phyloP scores from a whole-genome alignment of 768 basidiomycete genomes.

The Polyporus arcularius region DNA sequence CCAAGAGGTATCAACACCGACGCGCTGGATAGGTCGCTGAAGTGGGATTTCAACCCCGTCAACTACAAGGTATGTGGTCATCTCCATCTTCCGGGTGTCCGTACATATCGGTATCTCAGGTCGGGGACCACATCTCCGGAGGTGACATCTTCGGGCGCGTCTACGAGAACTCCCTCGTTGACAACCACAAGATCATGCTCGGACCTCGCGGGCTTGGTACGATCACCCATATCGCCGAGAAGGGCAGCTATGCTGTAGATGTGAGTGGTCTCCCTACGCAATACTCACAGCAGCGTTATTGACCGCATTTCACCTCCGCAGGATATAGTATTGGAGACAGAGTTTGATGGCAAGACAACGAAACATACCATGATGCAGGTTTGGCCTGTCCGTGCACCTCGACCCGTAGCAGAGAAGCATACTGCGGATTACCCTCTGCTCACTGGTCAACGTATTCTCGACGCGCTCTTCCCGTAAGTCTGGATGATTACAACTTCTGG shows the following conservation, averaged over 20 bases:
- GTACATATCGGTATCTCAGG: constrained; percentile 42
- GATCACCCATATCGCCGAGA: constrained; percentile 90
- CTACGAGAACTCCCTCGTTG: constrained; percentile 95
- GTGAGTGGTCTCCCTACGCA: constrained; percentile 43
- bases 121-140: constrained; percentile 96
- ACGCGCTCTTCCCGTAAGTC: constrained; percentile 92
- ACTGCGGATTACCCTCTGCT: constrained; percentile 90
- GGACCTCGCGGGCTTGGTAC: constrained; percentile 93
- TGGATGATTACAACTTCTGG: neutral
- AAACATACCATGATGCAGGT: constrained; percentile 97
- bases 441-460: constrained; percentile 96
- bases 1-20: constrained; percentile 98
- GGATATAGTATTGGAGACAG: constrained; percentile 96
- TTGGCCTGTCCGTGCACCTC: constrained; percentile 98
- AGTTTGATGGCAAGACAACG: constrained; percentile 93
- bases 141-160: constrained; percentile 96
- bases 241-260: constrained; percentile 89
- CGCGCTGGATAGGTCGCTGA: constrained; percentile 80
- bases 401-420: constrained; percentile 94
- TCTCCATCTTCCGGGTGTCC: constrained; percentile 7
- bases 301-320: constrained; percentile 28
- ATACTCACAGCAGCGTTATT: neutral
- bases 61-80: constrained; percentile 62
- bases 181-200: constrained; percentile 98
- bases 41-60: constrained; percentile 94